Evolutionary conservation across 495 filamentous ascomycete genomes (phyloP).

Genomic region (Penicillium angulare): DNA sequence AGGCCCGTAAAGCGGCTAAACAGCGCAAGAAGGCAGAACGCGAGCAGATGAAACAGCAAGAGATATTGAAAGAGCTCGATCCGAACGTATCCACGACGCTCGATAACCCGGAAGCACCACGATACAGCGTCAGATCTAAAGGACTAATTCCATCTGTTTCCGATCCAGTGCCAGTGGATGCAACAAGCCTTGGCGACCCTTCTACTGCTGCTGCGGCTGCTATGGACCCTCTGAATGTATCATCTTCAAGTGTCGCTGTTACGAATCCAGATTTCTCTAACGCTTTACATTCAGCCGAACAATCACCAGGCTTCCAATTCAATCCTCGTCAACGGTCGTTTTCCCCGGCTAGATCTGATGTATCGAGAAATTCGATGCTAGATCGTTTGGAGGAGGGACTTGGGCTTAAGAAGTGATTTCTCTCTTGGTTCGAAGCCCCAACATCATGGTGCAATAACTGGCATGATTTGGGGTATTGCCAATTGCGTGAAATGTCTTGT

Average conservation of each 20-base stretch:
- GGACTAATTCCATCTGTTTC: too few species aligned
- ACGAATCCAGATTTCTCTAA: neutral
- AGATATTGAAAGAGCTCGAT: neutral
- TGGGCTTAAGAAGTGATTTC: conserved; percentile 16
- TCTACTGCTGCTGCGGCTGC: neutral
- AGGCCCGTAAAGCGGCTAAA: too few species aligned
- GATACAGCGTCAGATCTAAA: neutral
- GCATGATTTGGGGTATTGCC: too few species aligned
- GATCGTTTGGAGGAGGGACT: conserved; percentile 19
- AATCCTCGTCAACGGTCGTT: neutral
- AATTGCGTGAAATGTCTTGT: too few species aligned
- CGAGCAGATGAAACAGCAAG: too few species aligned
- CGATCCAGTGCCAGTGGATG: too few species aligned
- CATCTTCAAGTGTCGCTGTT: neutral
- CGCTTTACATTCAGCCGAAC: neutral
- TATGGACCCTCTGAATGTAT: neutral
- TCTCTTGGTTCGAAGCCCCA: conserved; percentile 2
- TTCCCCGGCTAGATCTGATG: conserved; percentile 7
- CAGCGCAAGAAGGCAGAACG: too few species aligned
- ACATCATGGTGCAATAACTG: too few species aligned
- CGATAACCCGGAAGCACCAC: neutral
- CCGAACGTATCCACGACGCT: neutral
- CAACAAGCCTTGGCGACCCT: neutral
- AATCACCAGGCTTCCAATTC: neutral
- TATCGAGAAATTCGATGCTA: conserved; percentile 12